Evolutionary conservation across 257 asterid species (phyloP).

Genomic region (Solanum pimpinellifolium): DNA sequence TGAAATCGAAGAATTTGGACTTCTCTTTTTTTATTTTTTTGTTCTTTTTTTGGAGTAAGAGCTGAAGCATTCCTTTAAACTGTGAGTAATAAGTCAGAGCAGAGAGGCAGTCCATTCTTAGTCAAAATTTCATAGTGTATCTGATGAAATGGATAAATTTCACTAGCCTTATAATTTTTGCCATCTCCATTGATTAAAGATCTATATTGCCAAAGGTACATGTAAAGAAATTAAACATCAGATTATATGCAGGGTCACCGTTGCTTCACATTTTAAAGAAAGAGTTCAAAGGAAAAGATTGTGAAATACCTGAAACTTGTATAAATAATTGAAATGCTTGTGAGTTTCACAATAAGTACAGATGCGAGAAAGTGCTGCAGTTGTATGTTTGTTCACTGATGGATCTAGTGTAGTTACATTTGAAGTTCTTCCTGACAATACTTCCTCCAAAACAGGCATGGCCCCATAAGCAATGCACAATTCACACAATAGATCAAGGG

Average conservation of each 20-base stretch:
- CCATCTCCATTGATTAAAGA: not conserved
- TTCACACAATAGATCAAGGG: constrained; percentile 80
- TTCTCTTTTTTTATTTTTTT: not conserved
- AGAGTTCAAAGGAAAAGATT: constrained; percentile 1
- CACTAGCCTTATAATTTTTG: not conserved
- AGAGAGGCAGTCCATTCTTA: not conserved
- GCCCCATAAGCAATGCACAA: constrained; percentile 83
- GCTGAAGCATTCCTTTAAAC: not conserved
- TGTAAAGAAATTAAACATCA: not conserved
- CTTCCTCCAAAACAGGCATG: constrained; percentile 82
- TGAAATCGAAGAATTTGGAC: not conserved
- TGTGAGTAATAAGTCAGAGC: not conserved
- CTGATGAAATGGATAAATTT: not conserved
- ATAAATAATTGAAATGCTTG: constrained; percentile 79
- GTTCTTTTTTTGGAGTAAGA: not conserved
- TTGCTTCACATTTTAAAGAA: not conserved
- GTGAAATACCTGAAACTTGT: constrained; percentile 74
- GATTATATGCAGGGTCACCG: not conserved
- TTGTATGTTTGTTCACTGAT: constrained; percentile 59
- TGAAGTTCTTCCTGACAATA: constrained; percentile 50
- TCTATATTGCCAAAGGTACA: not conserved
- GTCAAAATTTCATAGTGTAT: not conserved
- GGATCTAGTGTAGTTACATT: constrained; percentile 29
- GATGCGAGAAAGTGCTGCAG: constrained; percentile 86
- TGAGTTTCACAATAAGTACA: constrained; percentile 87